Evolutionary conservation across 2,329 filamentous ascomycete genomes (phyloP).

Genomic region (Aspergillus fructus): DNA sequence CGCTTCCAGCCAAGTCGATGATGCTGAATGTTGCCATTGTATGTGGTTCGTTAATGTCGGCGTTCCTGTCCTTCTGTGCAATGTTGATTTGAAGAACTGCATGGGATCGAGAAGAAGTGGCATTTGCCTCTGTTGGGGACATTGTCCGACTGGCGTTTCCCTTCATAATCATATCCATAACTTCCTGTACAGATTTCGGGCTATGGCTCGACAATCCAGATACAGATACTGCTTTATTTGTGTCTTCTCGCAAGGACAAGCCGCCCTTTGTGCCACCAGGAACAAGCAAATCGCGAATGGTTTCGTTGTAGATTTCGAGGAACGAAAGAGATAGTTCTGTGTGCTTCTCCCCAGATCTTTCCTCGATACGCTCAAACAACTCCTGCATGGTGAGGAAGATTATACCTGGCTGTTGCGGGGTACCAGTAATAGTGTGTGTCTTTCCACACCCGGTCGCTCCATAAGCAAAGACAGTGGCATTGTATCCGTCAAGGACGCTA

Average conservation of each 20-base stretch:
- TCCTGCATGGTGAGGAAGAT: conserved; percentile 99
- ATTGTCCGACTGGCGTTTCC: conserved; percentile 95
- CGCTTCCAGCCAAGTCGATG: conserved; percentile 94
- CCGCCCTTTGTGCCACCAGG: conserved; percentile 78
- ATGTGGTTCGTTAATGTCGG: conserved; percentile 87
- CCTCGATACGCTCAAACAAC: conserved; percentile 92
- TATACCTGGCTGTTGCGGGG: conserved; percentile 87
- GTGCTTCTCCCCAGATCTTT: conserved; percentile 78
- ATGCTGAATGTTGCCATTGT: conserved; percentile 98
- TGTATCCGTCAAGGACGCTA: conserved; percentile 94
- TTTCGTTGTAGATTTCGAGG: conserved; percentile 98
- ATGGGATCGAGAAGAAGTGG: conserved; percentile 94
- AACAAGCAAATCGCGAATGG: conserved; percentile 91
- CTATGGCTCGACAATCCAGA: conserved; percentile 87
- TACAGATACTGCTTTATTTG: conserved; percentile 88
- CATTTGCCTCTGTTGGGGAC: conserved; percentile 94
- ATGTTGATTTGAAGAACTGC: conserved; percentile 97
- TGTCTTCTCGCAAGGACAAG: conserved; percentile 90
- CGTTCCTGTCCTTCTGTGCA: conserved; percentile 89
- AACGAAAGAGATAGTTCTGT: conserved; percentile 93
- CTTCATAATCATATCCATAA: conserved; percentile 98
- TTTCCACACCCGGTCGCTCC: conserved; percentile 97
- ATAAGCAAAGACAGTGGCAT: conserved; percentile 98
- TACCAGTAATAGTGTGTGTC: conserved; percentile 95
- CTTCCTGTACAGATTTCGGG: conserved; percentile 86